Base-by-base conservation (phyloP, 2,329 filamentous ascomycete genomes). In the Emergomyces pasteurianus region DNA sequence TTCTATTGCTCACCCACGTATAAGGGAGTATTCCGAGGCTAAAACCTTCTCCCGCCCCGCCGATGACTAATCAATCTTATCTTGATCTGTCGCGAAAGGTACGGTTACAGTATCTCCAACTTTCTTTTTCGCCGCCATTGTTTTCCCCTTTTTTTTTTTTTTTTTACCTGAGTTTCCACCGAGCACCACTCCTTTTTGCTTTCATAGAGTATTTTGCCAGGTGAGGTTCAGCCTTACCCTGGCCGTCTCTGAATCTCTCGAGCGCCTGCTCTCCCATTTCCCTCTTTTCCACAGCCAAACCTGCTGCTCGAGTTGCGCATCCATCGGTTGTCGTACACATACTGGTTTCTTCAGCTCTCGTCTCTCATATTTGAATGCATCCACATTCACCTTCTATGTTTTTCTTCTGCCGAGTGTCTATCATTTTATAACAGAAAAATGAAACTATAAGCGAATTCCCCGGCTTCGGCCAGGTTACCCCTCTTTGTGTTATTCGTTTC, bases 31-130 rank as follows among this genome's bases (percentile, higher is more conserved):
- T 12, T 53, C 50, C 28, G 38, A 43, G 38, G 54, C 23, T 31
- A 31, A 31, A 31, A 9, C 23, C 26, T 50, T 28, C 14, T 26
- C 47, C 23, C 38, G n/a, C 58, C 58, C 61, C 47, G 38, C 54
- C 54, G 28, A 34, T 62, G 61, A 62, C 61, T 62, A 60, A 62
- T 26, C 61, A 49, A 43, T 42, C 49, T 46, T 43, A 31, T 58
- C 31, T 21, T 18, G 16, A 16, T 23, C 21, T 31, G 8, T 16
- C 26, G 14, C 36, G 31, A 18, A 54, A 28, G 23, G 55, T 58
- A 12, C 21, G 31, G 31, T 43, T 28, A 12, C 21, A 8, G 4
- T 36, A 23, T 49, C n/a, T n/a, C 34, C 18, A 54, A 46, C 21
- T n/a, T 55, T 55, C 36, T 10, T 3, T 21, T 52, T 23, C 12